These are phyloP conservation scores for Trebouxiophyceae sp. DNA, from an alignment of 163 green algal species.

Conservation along the genomic window DNA sequence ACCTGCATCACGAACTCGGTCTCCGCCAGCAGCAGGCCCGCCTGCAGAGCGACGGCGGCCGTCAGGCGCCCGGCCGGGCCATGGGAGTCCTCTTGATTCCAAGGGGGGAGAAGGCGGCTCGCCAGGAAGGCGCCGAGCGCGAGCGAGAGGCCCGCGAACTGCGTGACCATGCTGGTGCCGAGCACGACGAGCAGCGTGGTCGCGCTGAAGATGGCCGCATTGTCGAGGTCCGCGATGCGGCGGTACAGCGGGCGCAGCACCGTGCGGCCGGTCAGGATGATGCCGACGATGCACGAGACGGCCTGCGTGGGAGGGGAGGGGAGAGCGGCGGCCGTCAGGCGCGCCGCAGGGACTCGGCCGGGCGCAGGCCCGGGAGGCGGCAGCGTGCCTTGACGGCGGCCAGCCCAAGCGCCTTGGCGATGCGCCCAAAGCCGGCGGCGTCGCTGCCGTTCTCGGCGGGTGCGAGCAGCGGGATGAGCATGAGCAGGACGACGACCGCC, in stretches of 20 bases:
- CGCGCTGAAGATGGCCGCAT: slow-evolving; percentile 93
- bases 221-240: slow-evolving; percentile 79
- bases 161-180: slow-evolving; percentile 70
- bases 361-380: too few species aligned
- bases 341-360: too few species aligned
- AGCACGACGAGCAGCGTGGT: slow-evolving; percentile 92
- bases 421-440: slow-evolving; percentile 31
- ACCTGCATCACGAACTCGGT: slow-evolving; percentile 98
- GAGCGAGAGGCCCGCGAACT: slow-evolving; percentile 84
- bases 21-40: slow-evolving; percentile 95
- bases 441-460: slow-evolving; percentile 35
- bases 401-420: slow-evolving; percentile 72
- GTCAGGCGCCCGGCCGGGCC: too few species aligned
- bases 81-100: not conserved
- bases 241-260: slow-evolving; percentile 93
- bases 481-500: slow-evolving; percentile 97
- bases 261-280: slow-evolving; percentile 80
- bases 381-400: slow-evolving; percentile 80
- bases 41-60: slow-evolving; percentile 31
- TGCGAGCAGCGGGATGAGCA: slow-evolving; percentile 96
- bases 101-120: not conserved
- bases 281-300: slow-evolving; percentile 75
- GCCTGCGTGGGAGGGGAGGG: too few species aligned
- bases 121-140: slow-evolving; percentile 95
- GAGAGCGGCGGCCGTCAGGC: too few species aligned